Evolutionary conservation across 352 stramenopile genomes (phyloP), one percentile per base, ranked within the genome.

Genomic region (Halophytophthora polymorphica): DNA sequence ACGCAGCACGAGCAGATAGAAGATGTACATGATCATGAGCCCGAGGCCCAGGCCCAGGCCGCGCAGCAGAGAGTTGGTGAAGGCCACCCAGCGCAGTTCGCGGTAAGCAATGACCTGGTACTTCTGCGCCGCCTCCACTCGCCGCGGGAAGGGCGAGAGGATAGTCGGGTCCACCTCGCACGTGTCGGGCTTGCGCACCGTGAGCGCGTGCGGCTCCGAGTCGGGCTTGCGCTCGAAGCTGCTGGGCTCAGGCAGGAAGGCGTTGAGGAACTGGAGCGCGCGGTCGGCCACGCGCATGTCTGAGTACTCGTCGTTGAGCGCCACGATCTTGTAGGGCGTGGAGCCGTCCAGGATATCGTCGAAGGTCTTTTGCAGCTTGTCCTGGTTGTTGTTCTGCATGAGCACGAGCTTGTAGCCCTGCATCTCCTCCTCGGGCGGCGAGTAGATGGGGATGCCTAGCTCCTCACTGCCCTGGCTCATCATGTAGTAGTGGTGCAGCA

Each of bases 401-500:
- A 94, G 52, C 18, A 95, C 69, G 11, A 95, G 68, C 66, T 93
- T 91, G 72, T 93, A 95, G 44, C 76, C 76, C 1, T 77, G 57
- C 78, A 93, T 90, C 43, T 95, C 82, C 22, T 84, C 57, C 45
- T 82, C 66, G 0, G 85, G 77, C 2, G 83, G 83, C 15, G 73
- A 73, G 41, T 87, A 78, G 15, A 93, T 74, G 1, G 83, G 81
- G 50, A 95, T 88, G 8, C 83, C 79, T 5, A 93, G 66, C 60
- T 93, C 82, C 28, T 82, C 69, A 43, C 66, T 84, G 45, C 85
- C 85, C 31, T 93, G 79, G 18, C 76, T 79, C 41, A 90, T 62
- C 85, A 95, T 93, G 56, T 93, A 95, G 58, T 90, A 92, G 56
- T 93, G 81, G 49, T 95, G 85, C 56, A 92, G 48, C 45, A 92